These are phyloP conservation scores for Rhododendron molle DNA, from an alignment of 148 eudicot species.

Conservation along the genomic window DNA sequence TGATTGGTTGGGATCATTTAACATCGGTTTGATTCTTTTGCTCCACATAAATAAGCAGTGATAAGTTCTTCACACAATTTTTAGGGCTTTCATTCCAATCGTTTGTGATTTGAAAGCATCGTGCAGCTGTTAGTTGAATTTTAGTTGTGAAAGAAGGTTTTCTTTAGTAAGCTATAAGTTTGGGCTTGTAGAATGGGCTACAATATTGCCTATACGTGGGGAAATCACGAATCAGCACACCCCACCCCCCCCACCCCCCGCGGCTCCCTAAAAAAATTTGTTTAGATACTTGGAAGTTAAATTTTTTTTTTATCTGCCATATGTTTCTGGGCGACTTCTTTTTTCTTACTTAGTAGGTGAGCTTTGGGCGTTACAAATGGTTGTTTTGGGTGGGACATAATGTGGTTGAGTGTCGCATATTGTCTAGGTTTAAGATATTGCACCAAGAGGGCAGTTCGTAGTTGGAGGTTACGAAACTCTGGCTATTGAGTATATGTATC, in stretches of 20 bases:
- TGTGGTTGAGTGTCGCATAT: not conserved
- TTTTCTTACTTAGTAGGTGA: not conserved
- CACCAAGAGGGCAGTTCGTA: not conserved
- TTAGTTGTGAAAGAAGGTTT: not conserved
- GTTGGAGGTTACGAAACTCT: not conserved
- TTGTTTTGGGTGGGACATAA: not conserved
- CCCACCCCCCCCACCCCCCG: no score
- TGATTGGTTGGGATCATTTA: not conserved
- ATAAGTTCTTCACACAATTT: not conserved
- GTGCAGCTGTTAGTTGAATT: not conserved
- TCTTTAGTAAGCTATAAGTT: not conserved
- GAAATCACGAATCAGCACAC: not conserved
- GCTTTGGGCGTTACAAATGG: not conserved
- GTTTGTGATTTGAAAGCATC: not conserved
- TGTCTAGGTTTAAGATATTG: constrained; percentile 1
- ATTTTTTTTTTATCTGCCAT: not conserved
- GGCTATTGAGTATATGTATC: not conserved
- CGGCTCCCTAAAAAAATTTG: no score
- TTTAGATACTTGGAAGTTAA: not conserved
- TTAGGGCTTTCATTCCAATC: not conserved
- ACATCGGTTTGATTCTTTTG: not conserved
- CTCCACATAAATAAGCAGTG: not conserved
- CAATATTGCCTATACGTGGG: not conserved
- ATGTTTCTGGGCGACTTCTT: not conserved
- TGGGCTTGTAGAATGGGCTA: not conserved